These are phyloP conservation scores for Raphanus sativus DNA, from an alignment of 345 rosid genomes.

Conservation along the genomic window DNA sequence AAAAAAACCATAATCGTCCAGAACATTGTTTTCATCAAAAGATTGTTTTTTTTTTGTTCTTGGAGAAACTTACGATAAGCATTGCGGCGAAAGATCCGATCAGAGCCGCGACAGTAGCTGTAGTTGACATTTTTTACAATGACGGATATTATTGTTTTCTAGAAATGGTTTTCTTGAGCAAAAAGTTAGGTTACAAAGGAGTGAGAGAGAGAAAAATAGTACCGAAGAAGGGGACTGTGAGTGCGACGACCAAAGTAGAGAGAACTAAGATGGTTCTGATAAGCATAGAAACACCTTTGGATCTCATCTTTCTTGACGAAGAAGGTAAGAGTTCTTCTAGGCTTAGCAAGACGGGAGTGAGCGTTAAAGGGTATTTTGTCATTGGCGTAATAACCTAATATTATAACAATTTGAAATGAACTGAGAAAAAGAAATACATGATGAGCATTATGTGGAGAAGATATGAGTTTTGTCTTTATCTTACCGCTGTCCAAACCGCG, in stretches of 20 bases:
- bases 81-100: slow-evolving; percentile 71
- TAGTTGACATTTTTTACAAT: background rate
- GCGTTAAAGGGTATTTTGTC: slow-evolving; percentile 73
- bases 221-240: slow-evolving; percentile 73
- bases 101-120: slow-evolving; percentile 68
- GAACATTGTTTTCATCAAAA: background rate
- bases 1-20: slow-evolving; percentile 12
- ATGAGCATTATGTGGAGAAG: background rate
- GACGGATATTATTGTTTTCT: background rate
- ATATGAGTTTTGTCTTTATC: background rate
- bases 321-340: slow-evolving; percentile 73
- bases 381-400: slow-evolving; percentile 64
- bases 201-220: slow-evolving; percentile 43
- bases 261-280: slow-evolving; percentile 59
- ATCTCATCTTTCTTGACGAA: slow-evolving; percentile 37
- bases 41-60: background rate
- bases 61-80: slow-evolving; percentile 54
- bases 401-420: background rate
- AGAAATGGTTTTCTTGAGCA: background rate
- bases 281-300: slow-evolving; percentile 44
- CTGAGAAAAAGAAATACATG: background rate
- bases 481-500: slow-evolving; percentile 71
- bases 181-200: slow-evolving; percentile 43
- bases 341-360: slow-evolving; percentile 64
- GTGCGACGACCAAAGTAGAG: slow-evolving; percentile 68